A percentile compares a stretch with the other conserved stretches of the same genome.
These are phyloP conservation scores for Diplosphaera chodatii DNA, from an alignment of 139 green algal genomes.

Conservation along the genomic window DNA sequence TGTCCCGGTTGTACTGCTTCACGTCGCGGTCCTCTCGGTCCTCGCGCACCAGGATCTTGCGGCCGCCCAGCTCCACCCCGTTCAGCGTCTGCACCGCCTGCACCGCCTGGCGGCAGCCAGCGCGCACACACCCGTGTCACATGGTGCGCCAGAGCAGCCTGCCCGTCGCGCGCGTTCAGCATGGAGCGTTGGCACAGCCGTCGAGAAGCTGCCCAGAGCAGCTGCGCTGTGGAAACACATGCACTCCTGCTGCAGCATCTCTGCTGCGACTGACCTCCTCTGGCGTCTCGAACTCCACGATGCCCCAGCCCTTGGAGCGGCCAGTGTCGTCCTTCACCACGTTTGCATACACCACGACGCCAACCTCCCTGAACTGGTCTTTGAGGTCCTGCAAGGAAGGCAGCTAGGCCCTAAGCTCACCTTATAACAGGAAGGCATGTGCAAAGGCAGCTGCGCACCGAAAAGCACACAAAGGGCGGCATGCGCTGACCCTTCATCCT, in stretches of 20 bases:
- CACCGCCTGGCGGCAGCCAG: no score
- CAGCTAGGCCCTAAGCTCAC: no score
- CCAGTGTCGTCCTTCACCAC: constrained; percentile 78
- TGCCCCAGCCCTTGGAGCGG: constrained; percentile 88
- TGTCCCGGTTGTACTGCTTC: constrained; percentile 65
- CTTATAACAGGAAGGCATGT: background rate
- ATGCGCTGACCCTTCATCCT: background rate
- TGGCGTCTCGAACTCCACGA: constrained; percentile 79
- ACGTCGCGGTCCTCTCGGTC: constrained; percentile 92
- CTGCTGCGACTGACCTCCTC: constrained; percentile 54
- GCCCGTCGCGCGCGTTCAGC: no score
- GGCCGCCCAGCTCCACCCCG: constrained; percentile 73
- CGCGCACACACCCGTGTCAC: no score
- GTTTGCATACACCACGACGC: constrained; percentile 86
- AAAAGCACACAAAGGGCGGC: background rate
- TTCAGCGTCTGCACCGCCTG: constrained; percentile 70
- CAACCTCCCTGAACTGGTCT: constrained; percentile 81
- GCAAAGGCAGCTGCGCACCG: no score
- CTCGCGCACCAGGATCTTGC: constrained; percentile 85
- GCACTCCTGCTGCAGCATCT: no score
- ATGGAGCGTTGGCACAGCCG: no score
- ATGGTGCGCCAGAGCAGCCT: no score
- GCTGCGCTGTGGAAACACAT: no score
- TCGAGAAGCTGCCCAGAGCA: no score
- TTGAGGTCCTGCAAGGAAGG: constrained; percentile 67